Evolutionary conservation across 768 basidiomycete species (phyloP).

Genomic region (Phylloporus sp.): DNA sequence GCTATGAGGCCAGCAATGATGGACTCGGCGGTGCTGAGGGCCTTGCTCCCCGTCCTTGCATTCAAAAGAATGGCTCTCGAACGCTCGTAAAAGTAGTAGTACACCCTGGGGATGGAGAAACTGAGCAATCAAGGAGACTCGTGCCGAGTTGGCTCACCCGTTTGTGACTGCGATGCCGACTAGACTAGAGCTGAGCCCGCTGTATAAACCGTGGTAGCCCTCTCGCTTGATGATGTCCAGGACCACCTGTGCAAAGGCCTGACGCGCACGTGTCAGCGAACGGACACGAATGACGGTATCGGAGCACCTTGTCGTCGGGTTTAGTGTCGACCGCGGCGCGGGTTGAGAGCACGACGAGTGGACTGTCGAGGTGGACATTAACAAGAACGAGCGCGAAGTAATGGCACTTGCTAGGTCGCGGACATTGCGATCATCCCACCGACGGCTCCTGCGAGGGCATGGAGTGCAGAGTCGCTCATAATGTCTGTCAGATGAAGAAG

Average conservation of each 20-base stretch:
- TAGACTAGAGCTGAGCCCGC: constrained; percentile 78
- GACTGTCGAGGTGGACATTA: constrained; percentile 44
- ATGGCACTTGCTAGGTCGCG: constrained; percentile 66
- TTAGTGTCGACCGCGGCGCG: constrained; percentile 88
- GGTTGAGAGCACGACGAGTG: constrained; percentile 88
- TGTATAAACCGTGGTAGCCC: constrained; percentile 80
- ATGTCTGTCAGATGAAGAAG: constrained; percentile 28
- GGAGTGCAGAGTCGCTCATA: constrained; percentile 78
- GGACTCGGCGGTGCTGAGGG: constrained; percentile 79
- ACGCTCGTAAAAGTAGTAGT: constrained; percentile 89
- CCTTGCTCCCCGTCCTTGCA: constrained; percentile 55
- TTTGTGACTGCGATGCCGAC: constrained; percentile 93
- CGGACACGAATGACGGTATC: neutral
- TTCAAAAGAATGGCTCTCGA: constrained; percentile 54
- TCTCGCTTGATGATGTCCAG: constrained; percentile 78
- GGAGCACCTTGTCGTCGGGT: constrained; percentile 62
- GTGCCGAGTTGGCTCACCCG: constrained; percentile 46
- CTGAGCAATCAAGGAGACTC: neutral
- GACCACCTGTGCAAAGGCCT: constrained; percentile 65
- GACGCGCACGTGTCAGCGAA: constrained; percentile 3
- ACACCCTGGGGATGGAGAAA: constrained; percentile 50
- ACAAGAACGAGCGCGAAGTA: neutral
- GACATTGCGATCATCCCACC: constrained; percentile 91
- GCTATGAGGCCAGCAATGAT: constrained; percentile 86
- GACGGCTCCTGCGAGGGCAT: constrained; percentile 82